Evolutionary conservation across 208 protist genomes (phyloP).

Genomic region (Phytomonas sp.): DNA sequence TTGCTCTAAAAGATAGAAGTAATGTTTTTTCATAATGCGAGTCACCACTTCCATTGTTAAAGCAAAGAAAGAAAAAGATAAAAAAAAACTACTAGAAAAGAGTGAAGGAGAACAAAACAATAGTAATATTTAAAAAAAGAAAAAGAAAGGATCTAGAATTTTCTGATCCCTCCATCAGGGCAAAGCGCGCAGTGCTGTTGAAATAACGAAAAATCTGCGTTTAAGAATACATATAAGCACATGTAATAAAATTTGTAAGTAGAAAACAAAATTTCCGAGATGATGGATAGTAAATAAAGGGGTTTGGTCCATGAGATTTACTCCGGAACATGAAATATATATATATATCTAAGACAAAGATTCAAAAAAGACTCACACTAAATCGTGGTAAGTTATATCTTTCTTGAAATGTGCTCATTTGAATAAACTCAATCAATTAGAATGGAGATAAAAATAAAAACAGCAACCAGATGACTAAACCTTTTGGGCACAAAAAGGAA

Average conservation of each 20-base stretch:
- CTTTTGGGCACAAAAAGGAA: neutral
- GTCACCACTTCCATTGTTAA: neutral
- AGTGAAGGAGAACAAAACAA: slow-evolving; percentile 4
- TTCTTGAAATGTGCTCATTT: neutral
- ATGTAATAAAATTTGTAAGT: neutral
- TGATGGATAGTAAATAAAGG: neutral
- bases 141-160: slow-evolving; percentile 2
- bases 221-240: neutral
- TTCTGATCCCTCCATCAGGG: neutral
- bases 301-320: slow-evolving; percentile 2
- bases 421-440: slow-evolving; percentile 13
- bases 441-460: neutral
- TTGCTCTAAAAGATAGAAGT: neutral
- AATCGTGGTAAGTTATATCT: neutral
- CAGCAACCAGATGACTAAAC: neutral
- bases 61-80: neutral
- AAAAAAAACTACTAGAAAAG: neutral
- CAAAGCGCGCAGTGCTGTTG: neutral
- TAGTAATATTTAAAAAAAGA: no score
- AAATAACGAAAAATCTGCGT: neutral
- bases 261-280: slow-evolving; percentile 11
- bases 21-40: neutral
- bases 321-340: neutral
- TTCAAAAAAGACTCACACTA: slow-evolving; percentile 6
- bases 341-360: neutral